A percentile compares a stretch with the other conserved stretches of the same genome.
phyloP scores from a whole-genome alignment of 768 basidiomycete species.

The Tricholoma hemisulphureum region DNA sequence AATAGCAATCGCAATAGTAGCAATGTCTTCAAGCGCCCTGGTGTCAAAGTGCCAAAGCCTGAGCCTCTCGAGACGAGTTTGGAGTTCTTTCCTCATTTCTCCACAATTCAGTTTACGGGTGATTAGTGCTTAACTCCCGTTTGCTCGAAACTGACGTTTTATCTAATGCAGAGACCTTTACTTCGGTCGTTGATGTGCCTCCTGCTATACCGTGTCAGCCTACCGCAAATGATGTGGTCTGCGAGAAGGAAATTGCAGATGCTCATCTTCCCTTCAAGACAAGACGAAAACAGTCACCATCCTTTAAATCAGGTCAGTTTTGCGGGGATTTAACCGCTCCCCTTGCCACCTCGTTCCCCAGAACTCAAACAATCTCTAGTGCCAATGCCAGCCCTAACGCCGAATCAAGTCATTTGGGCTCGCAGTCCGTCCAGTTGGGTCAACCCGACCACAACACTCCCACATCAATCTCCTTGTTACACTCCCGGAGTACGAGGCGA shows the following conservation, averaged over 20 bases:
- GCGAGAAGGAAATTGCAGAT: background rate
- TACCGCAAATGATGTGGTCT: background rate
- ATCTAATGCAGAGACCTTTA: too few species aligned
- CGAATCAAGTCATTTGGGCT: background rate
- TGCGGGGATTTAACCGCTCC: background rate
- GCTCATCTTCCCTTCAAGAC: background rate
- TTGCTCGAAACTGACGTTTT: too few species aligned
- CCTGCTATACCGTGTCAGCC: background rate
- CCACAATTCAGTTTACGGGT: background rate
- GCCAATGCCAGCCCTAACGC: background rate
- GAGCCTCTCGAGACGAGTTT: background rate
- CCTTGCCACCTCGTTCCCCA: background rate
- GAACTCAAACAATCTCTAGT: background rate
- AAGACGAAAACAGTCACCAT: background rate
- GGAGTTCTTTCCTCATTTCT: background rate
- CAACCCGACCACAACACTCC: background rate
- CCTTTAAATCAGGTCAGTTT: too few species aligned
- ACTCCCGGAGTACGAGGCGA: background rate
- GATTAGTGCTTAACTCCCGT: too few species aligned
- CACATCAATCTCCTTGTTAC: background rate
- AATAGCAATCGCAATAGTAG: background rate
- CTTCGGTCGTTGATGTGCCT: background rate
- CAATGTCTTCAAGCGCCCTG: background rate
- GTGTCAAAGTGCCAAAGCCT: background rate
- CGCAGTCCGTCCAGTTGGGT: background rate